Conservation (phyloP, 768 basidiomycete genomes). For the Agaricus subrufescens region DNA sequence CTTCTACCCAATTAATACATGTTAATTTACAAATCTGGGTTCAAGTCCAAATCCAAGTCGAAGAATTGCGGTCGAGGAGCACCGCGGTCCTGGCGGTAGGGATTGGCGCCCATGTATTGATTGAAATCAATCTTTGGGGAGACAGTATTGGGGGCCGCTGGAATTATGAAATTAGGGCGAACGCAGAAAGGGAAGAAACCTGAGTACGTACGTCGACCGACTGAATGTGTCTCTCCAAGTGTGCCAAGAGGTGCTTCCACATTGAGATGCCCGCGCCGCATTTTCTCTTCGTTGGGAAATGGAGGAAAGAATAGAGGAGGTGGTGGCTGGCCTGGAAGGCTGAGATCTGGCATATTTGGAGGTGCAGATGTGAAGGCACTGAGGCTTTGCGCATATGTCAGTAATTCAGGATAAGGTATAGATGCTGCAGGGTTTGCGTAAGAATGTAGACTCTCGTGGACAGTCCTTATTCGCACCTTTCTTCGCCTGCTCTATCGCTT, state of each 20-base stretch:
- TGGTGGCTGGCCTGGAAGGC: slow-evolving; percentile 65
- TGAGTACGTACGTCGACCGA: slow-evolving; percentile 60
- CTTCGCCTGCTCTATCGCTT: slow-evolving; percentile 67
- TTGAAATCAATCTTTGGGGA: slow-evolving; percentile 49
- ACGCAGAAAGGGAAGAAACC: not conserved
- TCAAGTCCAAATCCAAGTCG: slow-evolving; percentile 80
- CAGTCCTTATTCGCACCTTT: slow-evolving; percentile 42
- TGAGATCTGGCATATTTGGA: slow-evolving; percentile 78
- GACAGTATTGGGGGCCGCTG: slow-evolving; percentile 49
- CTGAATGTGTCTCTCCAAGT: slow-evolving; percentile 77
- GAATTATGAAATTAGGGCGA: slow-evolving; percentile 10
- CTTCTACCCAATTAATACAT: not conserved
- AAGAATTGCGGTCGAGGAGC: slow-evolving; percentile 59
- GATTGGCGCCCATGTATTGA: slow-evolving; percentile 53
- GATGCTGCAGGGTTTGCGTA: slow-evolving; percentile 40
- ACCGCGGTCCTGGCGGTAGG: slow-evolving; percentile 68
- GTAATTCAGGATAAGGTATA: slow-evolving; percentile 77
- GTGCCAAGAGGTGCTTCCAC: slow-evolving; percentile 75
- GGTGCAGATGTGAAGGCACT: slow-evolving; percentile 87
- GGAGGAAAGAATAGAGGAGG: slow-evolving; percentile 85
- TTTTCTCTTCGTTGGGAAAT: slow-evolving; percentile 89
- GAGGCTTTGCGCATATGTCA: slow-evolving; percentile 81
- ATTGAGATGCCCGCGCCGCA: slow-evolving; percentile 78
- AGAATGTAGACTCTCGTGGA: slow-evolving; percentile 2
- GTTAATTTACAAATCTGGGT: slow-evolving; percentile 59